phyloP scores from a whole-genome alignment of 345 rosid species.

The Eucalyptus cladocalyx region DNA sequence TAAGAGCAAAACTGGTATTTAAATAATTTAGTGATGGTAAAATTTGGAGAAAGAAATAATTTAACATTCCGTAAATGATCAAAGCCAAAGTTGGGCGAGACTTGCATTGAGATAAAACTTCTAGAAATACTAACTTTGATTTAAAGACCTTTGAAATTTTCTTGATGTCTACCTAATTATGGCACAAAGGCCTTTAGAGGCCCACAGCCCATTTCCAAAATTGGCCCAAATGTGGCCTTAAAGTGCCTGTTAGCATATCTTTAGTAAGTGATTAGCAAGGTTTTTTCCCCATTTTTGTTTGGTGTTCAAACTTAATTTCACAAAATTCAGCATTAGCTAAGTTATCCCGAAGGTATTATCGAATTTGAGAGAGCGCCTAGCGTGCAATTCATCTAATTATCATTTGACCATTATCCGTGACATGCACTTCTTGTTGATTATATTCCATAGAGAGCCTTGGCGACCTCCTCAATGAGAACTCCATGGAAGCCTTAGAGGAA shows the following conservation, averaged over 20 bases:
- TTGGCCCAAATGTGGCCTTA: not conserved
- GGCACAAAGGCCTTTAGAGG: not conserved
- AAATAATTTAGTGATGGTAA: not conserved
- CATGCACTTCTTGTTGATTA: not conserved
- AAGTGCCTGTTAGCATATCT: not conserved
- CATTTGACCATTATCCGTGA: not conserved
- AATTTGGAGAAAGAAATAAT: not conserved
- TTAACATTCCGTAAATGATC: not conserved
- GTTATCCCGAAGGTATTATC: not conserved
- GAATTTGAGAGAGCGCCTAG: not conserved
- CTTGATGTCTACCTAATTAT: not conserved
- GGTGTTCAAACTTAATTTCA: not conserved
- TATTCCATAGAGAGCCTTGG: conserved; percentile 20
- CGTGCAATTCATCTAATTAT: not conserved
- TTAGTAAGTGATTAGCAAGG: not conserved
- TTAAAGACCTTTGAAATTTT: not conserved
- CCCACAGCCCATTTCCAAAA: not conserved
- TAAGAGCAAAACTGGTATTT: not conserved
- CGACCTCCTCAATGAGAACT: not conserved
- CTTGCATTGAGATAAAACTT: not conserved
- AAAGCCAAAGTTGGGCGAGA: not conserved
- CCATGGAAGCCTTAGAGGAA: conserved; percentile 10
- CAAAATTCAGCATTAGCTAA: not conserved
- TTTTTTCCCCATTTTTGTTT: not conserved
- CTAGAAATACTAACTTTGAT: not conserved